Evolutionary conservation across 768 basidiomycete species (phyloP), one percentile per base, ranked within the genome.

Genomic region (Calocybe cyanea): DNA sequence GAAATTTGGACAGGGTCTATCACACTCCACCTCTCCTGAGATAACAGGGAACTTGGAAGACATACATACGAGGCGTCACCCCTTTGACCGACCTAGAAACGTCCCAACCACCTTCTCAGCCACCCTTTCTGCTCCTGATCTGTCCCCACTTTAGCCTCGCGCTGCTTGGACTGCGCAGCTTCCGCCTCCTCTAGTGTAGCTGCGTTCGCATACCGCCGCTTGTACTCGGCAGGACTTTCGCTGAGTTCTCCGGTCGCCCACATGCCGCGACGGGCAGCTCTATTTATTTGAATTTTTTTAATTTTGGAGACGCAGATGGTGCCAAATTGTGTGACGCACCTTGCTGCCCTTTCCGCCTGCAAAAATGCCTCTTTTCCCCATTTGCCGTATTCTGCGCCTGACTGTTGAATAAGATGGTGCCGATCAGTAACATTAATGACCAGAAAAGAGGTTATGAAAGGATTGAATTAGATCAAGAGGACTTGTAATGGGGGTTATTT

Each of bases 171-270:
- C n/a, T 41, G 44, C 20, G 35, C 42, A 2, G 40, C 44, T 19
- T 52, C 54, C 7, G 54, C 52, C 19, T 54, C 57, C 11, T 50
- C 52, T 7, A 46, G 38, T 4, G 54, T 49, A 19, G 45, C 41
- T 7, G 60, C 55, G 37, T 54, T 51, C 0, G 76, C 74, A 54
- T 81, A 63, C 28, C 88, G 73, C 25, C 79, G 80, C 67, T 96
- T 94, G 63, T 87, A 94, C 39, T 86, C 83, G 0, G 81, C 77
- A 0, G 92, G 92, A 7, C 77, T 80, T 53, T 94, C 92, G 11
- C 68, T 67, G 4, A 51, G 54, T 0, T 54, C 56, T 1, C 80
- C 81, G 2, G 74, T 51, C 20, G 64, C 68, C 92, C 92, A 95
- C 74, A 92, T 86, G 0, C 92, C 92, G 48, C 71, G 67, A 41